Base-by-base conservation (phyloP, 2,329 filamentous ascomycete genomes). In the Aspergillus pseudonomiae region DNA sequence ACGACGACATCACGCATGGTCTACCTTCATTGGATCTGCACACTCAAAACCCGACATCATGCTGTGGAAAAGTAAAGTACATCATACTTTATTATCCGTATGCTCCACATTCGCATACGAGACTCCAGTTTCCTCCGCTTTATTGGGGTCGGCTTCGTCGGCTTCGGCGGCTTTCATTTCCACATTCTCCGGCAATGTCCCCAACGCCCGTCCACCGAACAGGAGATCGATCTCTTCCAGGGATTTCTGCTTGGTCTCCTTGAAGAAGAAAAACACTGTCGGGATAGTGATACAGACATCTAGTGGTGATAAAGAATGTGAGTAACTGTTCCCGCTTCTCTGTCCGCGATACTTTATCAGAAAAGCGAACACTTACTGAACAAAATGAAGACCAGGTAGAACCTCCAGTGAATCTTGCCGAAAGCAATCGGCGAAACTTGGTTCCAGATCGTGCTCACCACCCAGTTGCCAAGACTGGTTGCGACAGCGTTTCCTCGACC, bases 191-290 rank as follows among this genome's bases (percentile, higher is more conserved):
- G 83, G 80, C 55, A 84, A 67, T 1, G 77, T 79, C 12, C 82
- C 83, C n/a, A 81, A 65, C 2, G 82, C 82, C 12, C 81, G 75
- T 50, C 84, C 84, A 0, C 84, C 85, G 71, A 88, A 88, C 2
- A 87, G 75, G 28, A 85, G 68, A 67, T 87, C 85, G 63, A 88
- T 87, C 67, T 87, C 85, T 68, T 89, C 86, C 0, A 88, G 75
- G 4, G 78, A 80, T 41, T 84, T 75, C 11, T 83, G 79, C 68
- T 84, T 85, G 0, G 84, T 86, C 74, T 86, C 84, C 43, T 78
- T 83, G 72, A 87, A 86, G 60, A 84, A 74, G 61, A 85, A 80
- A 65, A 75, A 83, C 61, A 88, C 81, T 0, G 81, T 80, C 0
- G 78, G 75, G 2, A 83, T 61, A 0, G 80, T 78, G 21, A 80